Evolutionary conservation across 495 filamentous ascomycete species (phyloP).

Genomic region (Penicillium daleae): DNA sequence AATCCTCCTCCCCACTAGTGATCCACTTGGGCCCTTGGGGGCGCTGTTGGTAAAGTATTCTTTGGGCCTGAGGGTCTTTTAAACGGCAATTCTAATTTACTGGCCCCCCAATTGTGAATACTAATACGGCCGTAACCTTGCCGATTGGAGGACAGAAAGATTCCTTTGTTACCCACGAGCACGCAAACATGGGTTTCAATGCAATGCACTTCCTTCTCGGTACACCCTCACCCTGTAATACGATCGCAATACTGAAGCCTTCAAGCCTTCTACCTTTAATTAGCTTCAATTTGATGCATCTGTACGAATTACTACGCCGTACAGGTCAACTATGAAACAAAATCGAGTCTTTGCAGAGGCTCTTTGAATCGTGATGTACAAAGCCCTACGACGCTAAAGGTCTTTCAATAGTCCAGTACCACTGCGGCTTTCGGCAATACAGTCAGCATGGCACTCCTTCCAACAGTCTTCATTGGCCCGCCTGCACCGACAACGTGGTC

Average conservation of each 20-base stretch:
- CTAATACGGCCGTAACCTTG: background rate
- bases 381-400: background rate
- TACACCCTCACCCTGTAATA: background rate
- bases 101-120: background rate
- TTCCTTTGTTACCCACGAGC: background rate
- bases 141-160: too few relatives aligned
- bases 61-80: background rate
- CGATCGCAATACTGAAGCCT: background rate
- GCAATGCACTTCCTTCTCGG: background rate
- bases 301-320: too few relatives aligned
- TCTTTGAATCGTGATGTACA: background rate
- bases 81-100: background rate
- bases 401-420: background rate
- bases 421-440: background rate
- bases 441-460: slow-evolving; percentile 2
- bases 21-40: slow-evolving; percentile 5
- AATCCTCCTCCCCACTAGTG: background rate
- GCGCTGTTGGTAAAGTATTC: background rate
- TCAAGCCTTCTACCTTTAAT: background rate
- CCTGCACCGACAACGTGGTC: slow-evolving; percentile 3
- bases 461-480: background rate
- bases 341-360: background rate
- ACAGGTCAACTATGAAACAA: background rate
- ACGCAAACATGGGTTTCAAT: background rate
- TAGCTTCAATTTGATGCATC: too few relatives aligned